Evolutionary conservation across 1,139 yeast species (phyloP), one percentile per base, ranked within the genome.

Genomic region (Candida sanyaensis): DNA sequence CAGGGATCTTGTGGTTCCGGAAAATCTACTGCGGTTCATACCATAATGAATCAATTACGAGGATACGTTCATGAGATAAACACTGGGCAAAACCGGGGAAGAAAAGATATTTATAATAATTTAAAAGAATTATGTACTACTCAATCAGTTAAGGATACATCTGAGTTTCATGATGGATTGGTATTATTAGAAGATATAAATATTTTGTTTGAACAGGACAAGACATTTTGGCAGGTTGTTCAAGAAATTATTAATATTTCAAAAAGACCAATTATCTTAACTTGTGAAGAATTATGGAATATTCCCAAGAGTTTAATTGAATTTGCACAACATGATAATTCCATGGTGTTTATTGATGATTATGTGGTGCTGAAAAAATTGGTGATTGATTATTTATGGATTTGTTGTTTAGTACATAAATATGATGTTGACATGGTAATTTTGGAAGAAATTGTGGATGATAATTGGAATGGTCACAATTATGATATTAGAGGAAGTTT

Each of bases 171-270:
- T 51, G 78, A 81, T 47, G 91, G 93, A 5, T 69, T 91, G 7
- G 84, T 93, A 3, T 65, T 93, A 33, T 74, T 93, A 46, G 97
- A 92, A 58, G 97, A 93, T 57, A 92, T 88, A 27, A 97, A 93
- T 63, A 72, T 89, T 11, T 64, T 92, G 28, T 90, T 86, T 58
- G 93, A 86, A 50, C 88, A 83, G 43, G 97, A 91, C 56, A 80
- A 77, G 54, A 82, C 83, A 1, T 92, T 93, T 60, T 93, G 98
- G 97, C 62, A 74, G 1, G 84, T 86, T 1, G 78, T 91, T 3
- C 81, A 78, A 43, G 85, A 82, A 49, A 74, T 90, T 12, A 67
- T 90, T 34, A 73, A 77, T 37, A 79, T 81, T 29, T 81, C 96
- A 0, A 76, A 92, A 56, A 71, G 97, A 43, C 98, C 99, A 0